phyloP scores from a whole-genome alignment of 2,329 filamentous ascomycete species.

The Xylaria sp. region DNA sequence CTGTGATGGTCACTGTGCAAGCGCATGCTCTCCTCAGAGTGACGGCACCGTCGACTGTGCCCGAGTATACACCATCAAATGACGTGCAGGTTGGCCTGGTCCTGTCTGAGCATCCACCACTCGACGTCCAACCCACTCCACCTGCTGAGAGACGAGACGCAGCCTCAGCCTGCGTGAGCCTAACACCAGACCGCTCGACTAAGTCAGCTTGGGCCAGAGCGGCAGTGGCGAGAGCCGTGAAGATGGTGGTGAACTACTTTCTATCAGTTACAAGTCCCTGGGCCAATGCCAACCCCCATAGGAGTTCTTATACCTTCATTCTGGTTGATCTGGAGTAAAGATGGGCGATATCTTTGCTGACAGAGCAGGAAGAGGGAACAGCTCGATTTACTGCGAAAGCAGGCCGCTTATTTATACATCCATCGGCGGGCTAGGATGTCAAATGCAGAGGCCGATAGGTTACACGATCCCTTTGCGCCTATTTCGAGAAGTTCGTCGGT shows the following conservation, averaged over 20 bases:
- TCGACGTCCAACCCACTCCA: constrained; percentile 24
- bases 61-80: constrained; percentile 25
- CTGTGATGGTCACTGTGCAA: constrained; percentile 26
- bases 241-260: constrained; percentile 12
- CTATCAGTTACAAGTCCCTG: not conserved
- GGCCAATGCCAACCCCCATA: not conserved
- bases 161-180: constrained; percentile 24
- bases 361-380: not conserved
- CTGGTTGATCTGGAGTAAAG: not conserved
- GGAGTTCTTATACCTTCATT: constrained; percentile 16
- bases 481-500: constrained; percentile 1
- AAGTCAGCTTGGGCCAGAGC: constrained; percentile 12
- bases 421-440: not conserved
- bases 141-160: constrained; percentile 14
- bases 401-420: constrained; percentile 2
- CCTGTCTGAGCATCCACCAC: constrained; percentile 24
- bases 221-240: constrained; percentile 16
- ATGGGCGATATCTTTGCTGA: not conserved
- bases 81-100: constrained; percentile 22
- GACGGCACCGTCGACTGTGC: constrained; percentile 22
- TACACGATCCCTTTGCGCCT: constrained; percentile 1
- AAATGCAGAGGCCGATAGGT: not conserved
- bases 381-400: not conserved
- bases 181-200: constrained; percentile 22
- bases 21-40: constrained; percentile 22